Evolutionary conservation across 2,329 filamentous ascomycete species (phyloP).

Genomic region (Claviceps paspali): DNA sequence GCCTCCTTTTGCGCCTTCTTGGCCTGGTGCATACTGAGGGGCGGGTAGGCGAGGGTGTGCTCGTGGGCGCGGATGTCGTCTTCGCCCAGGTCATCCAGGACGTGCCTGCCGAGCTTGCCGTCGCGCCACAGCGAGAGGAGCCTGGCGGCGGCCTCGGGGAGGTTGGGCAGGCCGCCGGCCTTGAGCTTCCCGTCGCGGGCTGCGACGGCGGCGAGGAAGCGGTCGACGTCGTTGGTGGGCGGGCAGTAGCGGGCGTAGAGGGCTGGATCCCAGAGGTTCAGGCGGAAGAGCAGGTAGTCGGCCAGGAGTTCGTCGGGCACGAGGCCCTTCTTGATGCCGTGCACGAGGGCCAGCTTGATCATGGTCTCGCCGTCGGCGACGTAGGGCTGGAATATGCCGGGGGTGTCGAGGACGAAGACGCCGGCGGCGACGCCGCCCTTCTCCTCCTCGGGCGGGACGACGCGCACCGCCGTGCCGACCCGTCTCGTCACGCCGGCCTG

Average conservation of each 20-base stretch:
- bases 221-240: conserved; percentile 74
- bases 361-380: conserved; percentile 73
- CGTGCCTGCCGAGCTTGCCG: conserved; percentile 60
- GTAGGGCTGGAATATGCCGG: conserved; percentile 90
- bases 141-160: conserved; percentile 62
- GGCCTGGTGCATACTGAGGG: conserved; percentile 52
- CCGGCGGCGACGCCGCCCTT: conserved; percentile 34
- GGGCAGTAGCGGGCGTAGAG: conserved; percentile 46
- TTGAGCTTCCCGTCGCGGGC: conserved; percentile 59
- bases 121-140: conserved; percentile 69
- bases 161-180: conserved; percentile 55
- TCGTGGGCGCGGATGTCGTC: conserved; percentile 37
- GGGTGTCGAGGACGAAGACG: conserved; percentile 81
- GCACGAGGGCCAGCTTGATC: conserved; percentile 86
- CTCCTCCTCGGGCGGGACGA: conserved; percentile 35
- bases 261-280: conserved; percentile 52
- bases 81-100: conserved; percentile 60
- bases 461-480: conserved; percentile 68
- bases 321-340: conserved; percentile 79
- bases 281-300: conserved; percentile 76
- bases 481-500: conserved; percentile 85
- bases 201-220: conserved; percentile 57
- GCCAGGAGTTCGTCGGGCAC: conserved; percentile 64
- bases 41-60: conserved; percentile 29
- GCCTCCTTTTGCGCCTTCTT: conserved; percentile 49